phyloP scores from a whole-genome alignment of 2,329 filamentous ascomycete genomes.

The Aspergillus intermedius region DNA sequence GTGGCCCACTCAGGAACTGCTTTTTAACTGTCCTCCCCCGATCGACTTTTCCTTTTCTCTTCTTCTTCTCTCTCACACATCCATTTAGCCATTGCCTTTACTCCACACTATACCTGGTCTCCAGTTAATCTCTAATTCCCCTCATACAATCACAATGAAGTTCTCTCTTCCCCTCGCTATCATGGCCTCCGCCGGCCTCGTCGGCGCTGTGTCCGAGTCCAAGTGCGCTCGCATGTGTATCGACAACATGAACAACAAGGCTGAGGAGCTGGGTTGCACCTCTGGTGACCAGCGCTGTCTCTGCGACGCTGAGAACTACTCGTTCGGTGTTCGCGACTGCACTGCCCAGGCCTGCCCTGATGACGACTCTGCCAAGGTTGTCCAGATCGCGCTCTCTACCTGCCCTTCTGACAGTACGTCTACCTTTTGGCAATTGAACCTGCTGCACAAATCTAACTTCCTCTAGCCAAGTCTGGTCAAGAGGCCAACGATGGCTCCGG shows the following conservation, averaged over 20 bases:
- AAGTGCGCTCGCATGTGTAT: constrained; percentile 35
- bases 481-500: constrained; percentile 7
- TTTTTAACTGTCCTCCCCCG: neutral
- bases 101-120: neutral
- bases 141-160: constrained; percentile 23
- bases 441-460: neutral
- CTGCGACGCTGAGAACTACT: constrained; percentile 37
- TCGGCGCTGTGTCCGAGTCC: constrained; percentile 18
- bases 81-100: neutral
- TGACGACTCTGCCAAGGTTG: constrained; percentile 28
- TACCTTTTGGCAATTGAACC: neutral
- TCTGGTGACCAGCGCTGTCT: constrained; percentile 33
- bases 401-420: constrained; percentile 25
- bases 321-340: constrained; percentile 43
- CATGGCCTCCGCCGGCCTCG: constrained; percentile 22
- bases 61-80: neutral
- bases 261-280: constrained; percentile 34
- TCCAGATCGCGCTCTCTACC: constrained; percentile 27
- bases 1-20: neutral
- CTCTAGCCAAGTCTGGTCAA: constrained; percentile 5
- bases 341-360: constrained; percentile 37
- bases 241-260: constrained; percentile 38
- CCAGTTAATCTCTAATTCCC: neutral
- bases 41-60: neutral
- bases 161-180: constrained; percentile 25